Base-by-base conservation (phyloP, 148 eudicot species). In the Rhododendron henanense region DNA sequence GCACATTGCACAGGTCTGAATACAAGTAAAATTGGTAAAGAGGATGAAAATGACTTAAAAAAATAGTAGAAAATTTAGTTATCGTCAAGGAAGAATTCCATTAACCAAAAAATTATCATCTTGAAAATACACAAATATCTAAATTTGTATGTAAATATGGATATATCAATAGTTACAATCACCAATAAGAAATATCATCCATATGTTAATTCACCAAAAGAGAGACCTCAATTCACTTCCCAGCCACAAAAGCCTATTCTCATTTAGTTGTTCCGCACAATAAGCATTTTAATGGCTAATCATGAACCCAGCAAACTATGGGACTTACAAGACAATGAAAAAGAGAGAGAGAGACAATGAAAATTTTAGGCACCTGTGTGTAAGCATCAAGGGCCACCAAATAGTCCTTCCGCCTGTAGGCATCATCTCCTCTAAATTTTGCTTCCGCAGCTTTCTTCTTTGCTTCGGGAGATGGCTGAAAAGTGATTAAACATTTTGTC, bases 401-500 rank as follows among this genome's bases (percentile, higher is more conserved):
- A 85, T 79, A 93, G 53, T 97, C 96, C 87, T 94, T 95, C 81
- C 85, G 87, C 80, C 75, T 92, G 85, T 93, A 97, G 87, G 98
- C 98, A 59, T 94, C 96, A 84, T 95, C 94, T 28, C 90, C 99
- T 75, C 94, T 92, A n/a, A 89, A 87, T 91, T 97, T 97, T 83
- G 95, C 98, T 87, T 97, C 96, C 44, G 94, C 95, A 75, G 99
- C 98, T 89, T 92, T 93, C 85, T 86, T 86, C 94, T 93, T 97
- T 67, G 95, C 96, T 89, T 94, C 99, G 51, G 92, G 91, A 35
- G 93, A 83, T 76, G 91, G 96, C 99, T 97, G 84, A 89, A 71
- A 15, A 53, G 83, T 71, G 50, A 51, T 33, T 73, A 41, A 31
- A 71, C 63, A 77, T 16, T 51, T 75, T 53, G 74, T 76, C 10